Conservation (phyloP, 1,139 yeast species). For the Suhomyces bolitotheri region DNA sequence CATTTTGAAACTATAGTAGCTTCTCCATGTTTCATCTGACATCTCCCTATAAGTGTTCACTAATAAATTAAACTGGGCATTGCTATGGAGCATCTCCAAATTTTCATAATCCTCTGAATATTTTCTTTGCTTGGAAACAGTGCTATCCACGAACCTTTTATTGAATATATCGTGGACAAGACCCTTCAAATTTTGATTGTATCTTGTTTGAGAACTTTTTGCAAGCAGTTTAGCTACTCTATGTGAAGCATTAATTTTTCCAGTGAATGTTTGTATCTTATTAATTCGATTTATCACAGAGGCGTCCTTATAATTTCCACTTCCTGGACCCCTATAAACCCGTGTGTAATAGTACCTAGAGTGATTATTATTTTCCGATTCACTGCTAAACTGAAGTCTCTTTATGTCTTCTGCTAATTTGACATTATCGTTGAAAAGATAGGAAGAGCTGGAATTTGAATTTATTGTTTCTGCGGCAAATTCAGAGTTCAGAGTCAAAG, state of each 20-base stretch:
- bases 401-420: constrained; percentile 39
- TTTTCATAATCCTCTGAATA: constrained; percentile 41
- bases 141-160: constrained; percentile 32
- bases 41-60: constrained; percentile 44
- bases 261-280: constrained; percentile 26
- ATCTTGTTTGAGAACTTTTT: constrained; percentile 17
- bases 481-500: constrained; percentile 5
- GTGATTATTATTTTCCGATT: constrained; percentile 36
- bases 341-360: constrained; percentile 44
- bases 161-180: constrained; percentile 39
- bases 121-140: constrained; percentile 32
- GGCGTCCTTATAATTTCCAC: constrained; percentile 50
- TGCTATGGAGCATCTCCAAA: constrained; percentile 48
- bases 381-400: constrained; percentile 38
- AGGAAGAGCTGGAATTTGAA: constrained; percentile 24
- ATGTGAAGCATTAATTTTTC: constrained; percentile 18
- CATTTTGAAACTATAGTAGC: constrained; percentile 40
- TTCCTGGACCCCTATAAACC: constrained; percentile 48
- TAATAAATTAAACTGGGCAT: constrained; percentile 43
- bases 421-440: constrained; percentile 25
- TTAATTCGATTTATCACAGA: constrained; percentile 44
- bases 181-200: constrained; percentile 35
- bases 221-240: constrained; percentile 13
- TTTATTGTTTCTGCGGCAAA: constrained; percentile 21
- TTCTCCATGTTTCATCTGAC: constrained; percentile 42